These are phyloP conservation scores for Cutaneotrichosporon cutaneum DNA, from an alignment of 1,284 basidiomycete genomes.

Conservation along the genomic window DNA sequence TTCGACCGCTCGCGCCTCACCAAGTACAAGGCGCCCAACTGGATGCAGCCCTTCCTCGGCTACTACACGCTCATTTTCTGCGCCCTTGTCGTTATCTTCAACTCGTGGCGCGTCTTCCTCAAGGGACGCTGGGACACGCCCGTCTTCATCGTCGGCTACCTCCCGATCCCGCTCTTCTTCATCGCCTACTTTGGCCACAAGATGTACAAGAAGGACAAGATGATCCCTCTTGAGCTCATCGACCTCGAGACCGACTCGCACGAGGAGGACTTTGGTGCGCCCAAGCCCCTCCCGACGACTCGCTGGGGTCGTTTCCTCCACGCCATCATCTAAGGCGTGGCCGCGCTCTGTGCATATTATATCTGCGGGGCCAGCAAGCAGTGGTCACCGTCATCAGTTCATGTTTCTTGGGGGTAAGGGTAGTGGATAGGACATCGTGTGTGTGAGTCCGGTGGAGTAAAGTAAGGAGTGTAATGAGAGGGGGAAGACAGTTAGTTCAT, in stretches of 20 bases:
- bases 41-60: constrained; percentile 58
- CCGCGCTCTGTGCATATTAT: neutral
- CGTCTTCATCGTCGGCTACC: constrained; percentile 23
- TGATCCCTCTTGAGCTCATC: constrained; percentile 32
- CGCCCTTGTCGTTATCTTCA: constrained; percentile 9
- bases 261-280: constrained; percentile 14
- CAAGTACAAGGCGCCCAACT: constrained; percentile 64
- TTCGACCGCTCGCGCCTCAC: constrained; percentile 56
- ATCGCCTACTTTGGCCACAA: constrained; percentile 54
- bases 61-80: constrained; percentile 46
- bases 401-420: neutral
- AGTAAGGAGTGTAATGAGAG: neutral
- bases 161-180: constrained; percentile 21
- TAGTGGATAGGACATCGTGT: neutral
- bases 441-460: no score
- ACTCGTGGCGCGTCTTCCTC: constrained; percentile 18
- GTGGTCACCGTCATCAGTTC: neutral
- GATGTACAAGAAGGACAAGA: constrained; percentile 34
- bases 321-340: constrained; percentile 19
- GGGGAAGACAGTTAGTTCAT: neutral
- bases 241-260: constrained; percentile 33
- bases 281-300: constrained; percentile 7
- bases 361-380: neutral
- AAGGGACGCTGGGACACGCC: constrained; percentile 18
- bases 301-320: constrained; percentile 7